Percentiles rank a stretch among this genome's conserved stretches.
Evolutionary conservation across 2,329 filamentous ascomycete species (phyloP).

Genomic region (Sarocladiaceae sp.): DNA sequence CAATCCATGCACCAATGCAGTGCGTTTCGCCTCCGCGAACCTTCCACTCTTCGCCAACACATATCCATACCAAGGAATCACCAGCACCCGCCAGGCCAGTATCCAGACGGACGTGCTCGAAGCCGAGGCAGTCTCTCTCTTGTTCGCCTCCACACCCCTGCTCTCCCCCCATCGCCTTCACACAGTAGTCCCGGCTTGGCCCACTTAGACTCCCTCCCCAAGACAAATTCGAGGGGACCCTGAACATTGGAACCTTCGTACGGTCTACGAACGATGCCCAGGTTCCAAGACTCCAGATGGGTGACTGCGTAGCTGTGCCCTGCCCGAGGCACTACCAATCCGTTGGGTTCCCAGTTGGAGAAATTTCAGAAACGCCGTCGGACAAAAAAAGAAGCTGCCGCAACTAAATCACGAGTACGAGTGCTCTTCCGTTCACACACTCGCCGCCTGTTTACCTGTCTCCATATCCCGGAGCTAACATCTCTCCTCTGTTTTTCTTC

Average conservation of each 20-base stretch:
- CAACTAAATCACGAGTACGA: too few species aligned
- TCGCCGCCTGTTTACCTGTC: too few species aligned
- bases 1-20: too few species aligned
- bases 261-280: too few species aligned
- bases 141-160: background rate
- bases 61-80: background rate
- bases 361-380: background rate
- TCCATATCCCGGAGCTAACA: too few species aligned
- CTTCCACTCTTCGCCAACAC: background rate
- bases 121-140: background rate
- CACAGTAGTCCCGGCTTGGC: constrained; percentile 1
- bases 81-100: background rate
- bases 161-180: background rate
- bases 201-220: background rate
- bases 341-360: background rate
- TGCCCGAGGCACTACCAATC: background rate
- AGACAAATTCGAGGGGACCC: background rate
- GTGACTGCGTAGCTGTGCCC: too few species aligned
- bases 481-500: too few species aligned
- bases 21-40: background rate
- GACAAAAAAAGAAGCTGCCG: background rate
- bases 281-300: too few species aligned
- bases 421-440: too few species aligned
- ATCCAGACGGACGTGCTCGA: too few species aligned
- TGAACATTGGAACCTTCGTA: background rate